A percentile compares a stretch with the other conserved stretches of the same genome.
Conservation (phyloP, 495 filamentous ascomycete species). For the Apiosordaria backusii region DNA sequence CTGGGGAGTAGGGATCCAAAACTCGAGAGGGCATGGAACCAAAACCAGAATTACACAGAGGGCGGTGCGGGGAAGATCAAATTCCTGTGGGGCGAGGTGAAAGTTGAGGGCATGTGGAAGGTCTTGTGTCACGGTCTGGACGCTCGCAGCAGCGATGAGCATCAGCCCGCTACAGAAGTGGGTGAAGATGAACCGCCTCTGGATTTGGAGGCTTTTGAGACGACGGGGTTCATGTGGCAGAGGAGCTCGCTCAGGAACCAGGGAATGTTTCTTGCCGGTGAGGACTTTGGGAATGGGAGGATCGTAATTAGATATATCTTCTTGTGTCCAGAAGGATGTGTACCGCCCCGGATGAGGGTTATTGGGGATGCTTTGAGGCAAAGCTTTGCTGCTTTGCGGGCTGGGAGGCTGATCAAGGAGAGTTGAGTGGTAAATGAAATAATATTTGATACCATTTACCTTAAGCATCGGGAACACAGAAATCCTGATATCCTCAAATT, state of each 20-base stretch:
- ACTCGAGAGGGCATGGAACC: no score
- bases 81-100: background rate
- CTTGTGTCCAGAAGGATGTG: conserved; percentile 11
- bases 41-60: background rate
- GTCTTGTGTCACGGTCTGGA: background rate
- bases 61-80: background rate
- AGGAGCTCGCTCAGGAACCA: background rate
- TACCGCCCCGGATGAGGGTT: conserved; percentile 10
- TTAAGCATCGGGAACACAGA: background rate
- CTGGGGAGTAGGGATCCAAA: background rate
- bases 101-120: background rate
- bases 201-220: background rate
- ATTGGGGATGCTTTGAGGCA: conserved; percentile 9
- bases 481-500: background rate
- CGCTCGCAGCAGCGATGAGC: background rate
- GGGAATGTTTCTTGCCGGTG: conserved; percentile 15
- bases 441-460: background rate
- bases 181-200: conserved; percentile 5
- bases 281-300: conserved; percentile 6
- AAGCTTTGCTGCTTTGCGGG: conserved; percentile 9
- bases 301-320: conserved; percentile 16
- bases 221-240: conserved; percentile 2
- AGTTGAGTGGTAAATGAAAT: no score
- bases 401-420: conserved; percentile 8
- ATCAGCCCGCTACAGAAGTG: background rate